Percentiles rank a stretch among this genome's conserved stretches.
Evolutionary conservation across 352 stramenopile genomes (phyloP).

Genomic region (Sclerospora graminicola): DNA sequence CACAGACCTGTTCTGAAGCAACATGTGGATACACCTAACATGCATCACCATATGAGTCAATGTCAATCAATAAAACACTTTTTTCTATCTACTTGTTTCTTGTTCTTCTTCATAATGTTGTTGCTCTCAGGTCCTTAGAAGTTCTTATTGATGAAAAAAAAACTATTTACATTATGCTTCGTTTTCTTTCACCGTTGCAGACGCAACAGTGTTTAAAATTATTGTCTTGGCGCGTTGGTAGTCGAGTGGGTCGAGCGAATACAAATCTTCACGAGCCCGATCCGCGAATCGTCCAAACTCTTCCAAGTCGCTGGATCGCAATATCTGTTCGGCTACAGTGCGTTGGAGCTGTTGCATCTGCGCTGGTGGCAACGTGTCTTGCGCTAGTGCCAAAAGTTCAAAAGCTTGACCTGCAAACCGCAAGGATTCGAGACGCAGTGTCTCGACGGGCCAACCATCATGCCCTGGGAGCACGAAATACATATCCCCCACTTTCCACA

Average conservation of each 20-base stretch:
- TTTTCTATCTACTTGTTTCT: background rate
- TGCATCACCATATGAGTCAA: conserved; percentile 23
- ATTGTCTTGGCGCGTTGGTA: conserved; percentile 51
- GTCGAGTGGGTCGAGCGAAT: conserved; percentile 58
- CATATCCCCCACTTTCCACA: conserved; percentile 75
- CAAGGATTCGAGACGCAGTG: conserved; percentile 54
- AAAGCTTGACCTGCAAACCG: conserved; percentile 59
- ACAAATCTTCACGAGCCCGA: conserved; percentile 35
- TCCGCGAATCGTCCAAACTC: conserved; percentile 30
- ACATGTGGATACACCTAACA: conserved; percentile 81
- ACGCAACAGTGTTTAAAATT: conserved; percentile 49
- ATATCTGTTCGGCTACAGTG: conserved; percentile 46
- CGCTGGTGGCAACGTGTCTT: conserved; percentile 20
- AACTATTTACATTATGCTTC: too few relatives aligned
- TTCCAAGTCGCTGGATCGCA: conserved; percentile 46
- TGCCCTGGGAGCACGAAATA: conserved; percentile 69
- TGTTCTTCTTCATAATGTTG: background rate
- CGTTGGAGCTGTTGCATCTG: conserved; percentile 45
- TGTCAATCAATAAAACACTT: background rate
- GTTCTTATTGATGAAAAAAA: too few relatives aligned
- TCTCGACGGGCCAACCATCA: conserved; percentile 57
- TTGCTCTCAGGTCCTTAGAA: background rate
- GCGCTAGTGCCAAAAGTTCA: conserved; percentile 43
- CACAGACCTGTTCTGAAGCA: conserved; percentile 86
- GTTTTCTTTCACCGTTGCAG: conserved; percentile 16